Percentiles rank a stretch among this genome's conserved stretches.
Conservation (phyloP, 371 early-diverging fungal genomes). For the Mortierella polycephala region DNA sequence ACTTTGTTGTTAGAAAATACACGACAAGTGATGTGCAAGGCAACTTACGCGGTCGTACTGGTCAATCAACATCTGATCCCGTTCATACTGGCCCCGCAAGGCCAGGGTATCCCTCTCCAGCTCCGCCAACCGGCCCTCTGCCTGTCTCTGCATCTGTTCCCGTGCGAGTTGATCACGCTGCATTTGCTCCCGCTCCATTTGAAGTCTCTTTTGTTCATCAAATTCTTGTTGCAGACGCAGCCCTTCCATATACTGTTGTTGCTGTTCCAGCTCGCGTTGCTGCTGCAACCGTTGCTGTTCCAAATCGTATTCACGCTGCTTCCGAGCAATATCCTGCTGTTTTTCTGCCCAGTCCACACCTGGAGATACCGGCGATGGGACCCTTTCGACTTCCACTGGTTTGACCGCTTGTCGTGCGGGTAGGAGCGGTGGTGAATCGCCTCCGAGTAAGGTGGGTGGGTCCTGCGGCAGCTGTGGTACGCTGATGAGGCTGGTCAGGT, state of each 20-base stretch:
- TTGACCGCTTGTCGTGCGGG: constrained; percentile 26
- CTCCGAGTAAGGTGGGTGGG: constrained; percentile 76
- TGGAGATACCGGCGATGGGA: constrained; percentile 57
- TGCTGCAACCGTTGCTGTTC: constrained; percentile 72
- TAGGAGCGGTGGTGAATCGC: constrained; percentile 51
- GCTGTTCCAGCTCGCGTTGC: constrained; percentile 70
- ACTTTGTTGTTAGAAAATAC: no score
- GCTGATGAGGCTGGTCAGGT: constrained; percentile 91
- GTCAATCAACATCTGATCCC: constrained; percentile 83
- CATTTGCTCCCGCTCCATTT: constrained; percentile 78
- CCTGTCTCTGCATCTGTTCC: constrained; percentile 75
- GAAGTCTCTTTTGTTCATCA: constrained; percentile 63
- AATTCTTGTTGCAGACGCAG: constrained; percentile 70
- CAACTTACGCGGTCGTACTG: constrained; percentile 81
- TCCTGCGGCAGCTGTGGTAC: constrained; percentile 89
- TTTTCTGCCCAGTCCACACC: constrained; percentile 68
- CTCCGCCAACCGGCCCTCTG: constrained; percentile 79
- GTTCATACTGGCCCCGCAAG: constrained; percentile 80
- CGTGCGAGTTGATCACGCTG: constrained; percentile 73
- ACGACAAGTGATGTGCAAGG: no score
- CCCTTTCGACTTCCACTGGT: no score
- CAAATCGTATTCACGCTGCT: constrained; percentile 78
- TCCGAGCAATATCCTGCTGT: constrained; percentile 66
- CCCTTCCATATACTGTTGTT: constrained; percentile 61
- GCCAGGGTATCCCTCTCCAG: constrained; percentile 83